phyloP scores from a whole-genome alignment of 2,329 filamentous ascomycete species.

The Aspergillus aculeatus region DNA sequence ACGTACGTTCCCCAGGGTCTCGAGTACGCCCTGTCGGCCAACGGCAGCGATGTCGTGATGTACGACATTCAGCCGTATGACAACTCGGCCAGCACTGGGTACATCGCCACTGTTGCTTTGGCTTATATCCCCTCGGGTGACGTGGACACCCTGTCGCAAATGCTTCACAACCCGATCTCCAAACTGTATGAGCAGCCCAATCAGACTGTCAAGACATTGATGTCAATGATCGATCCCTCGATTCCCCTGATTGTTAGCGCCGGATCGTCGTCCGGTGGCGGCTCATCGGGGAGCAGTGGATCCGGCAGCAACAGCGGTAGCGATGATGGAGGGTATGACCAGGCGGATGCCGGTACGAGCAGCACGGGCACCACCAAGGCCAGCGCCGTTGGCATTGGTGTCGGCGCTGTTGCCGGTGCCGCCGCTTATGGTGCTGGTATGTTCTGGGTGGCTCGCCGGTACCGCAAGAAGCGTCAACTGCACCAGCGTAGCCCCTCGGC shows the following conservation, averaged over 20 bases:
- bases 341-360: slow-evolving; percentile 51
- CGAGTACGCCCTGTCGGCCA: slow-evolving; percentile 57
- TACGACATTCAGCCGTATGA: slow-evolving; percentile 73
- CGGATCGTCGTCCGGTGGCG: slow-evolving; percentile 46
- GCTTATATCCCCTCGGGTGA: slow-evolving; percentile 72
- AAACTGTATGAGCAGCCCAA: slow-evolving; percentile 70
- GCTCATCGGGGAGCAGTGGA: slow-evolving; percentile 25
- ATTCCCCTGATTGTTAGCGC: slow-evolving; percentile 65
- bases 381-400: slow-evolving; percentile 65
- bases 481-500: slow-evolving; percentile 76
- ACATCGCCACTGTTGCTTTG: slow-evolving; percentile 76
- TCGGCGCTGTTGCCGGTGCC: slow-evolving; percentile 74
- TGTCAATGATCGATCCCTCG: slow-evolving; percentile 77
- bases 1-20: slow-evolving; percentile 71
- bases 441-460: slow-evolving; percentile 87
- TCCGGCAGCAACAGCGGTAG: slow-evolving; percentile 45
- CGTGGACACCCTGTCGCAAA: slow-evolving; percentile 65
- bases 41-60: slow-evolving; percentile 59
- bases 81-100: slow-evolving; percentile 65
- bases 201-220: slow-evolving; percentile 67
- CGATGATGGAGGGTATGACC: slow-evolving; percentile 39
- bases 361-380: slow-evolving; percentile 38
- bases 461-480: slow-evolving; percentile 78
- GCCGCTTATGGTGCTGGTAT: slow-evolving; percentile 90
- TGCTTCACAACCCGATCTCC: slow-evolving; percentile 71